phyloP scores from a whole-genome alignment of 1,139 yeast species.

The Pichia sp. region DNA sequence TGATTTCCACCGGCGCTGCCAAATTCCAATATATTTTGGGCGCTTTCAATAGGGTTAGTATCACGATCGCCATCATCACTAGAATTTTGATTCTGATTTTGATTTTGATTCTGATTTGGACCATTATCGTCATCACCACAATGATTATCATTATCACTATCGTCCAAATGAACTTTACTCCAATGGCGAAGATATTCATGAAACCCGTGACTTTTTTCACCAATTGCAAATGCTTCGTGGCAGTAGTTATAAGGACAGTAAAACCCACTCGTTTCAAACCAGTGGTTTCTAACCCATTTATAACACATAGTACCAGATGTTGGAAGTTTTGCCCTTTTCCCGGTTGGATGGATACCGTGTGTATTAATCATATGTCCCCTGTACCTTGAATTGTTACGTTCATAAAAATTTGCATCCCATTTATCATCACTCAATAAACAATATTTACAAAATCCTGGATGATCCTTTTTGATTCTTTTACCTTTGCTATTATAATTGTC shows the following conservation, averaged over 20 bases:
- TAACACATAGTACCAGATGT: conserved; percentile 6
- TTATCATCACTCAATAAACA: conserved; percentile 5
- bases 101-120: no score
- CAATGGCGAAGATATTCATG: conserved; percentile 14
- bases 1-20: no score
- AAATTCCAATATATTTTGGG: no score
- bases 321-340: conserved; percentile 6
- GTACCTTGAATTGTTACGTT: conserved; percentile 14
- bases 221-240: conserved; percentile 6
- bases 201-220: conserved; percentile 13
- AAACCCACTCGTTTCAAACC: conserved; percentile 13
- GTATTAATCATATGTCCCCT: conserved; percentile 16
- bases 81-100: not conserved
- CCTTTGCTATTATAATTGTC: conserved; percentile 6
- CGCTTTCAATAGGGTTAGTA: no score
- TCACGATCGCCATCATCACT: no score
- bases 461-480: conserved; percentile 12
- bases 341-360: conserved; percentile 14
- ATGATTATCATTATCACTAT: not conserved
- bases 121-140: not conserved
- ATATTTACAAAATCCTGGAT: conserved; percentile 14
- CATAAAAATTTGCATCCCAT: conserved; percentile 12
- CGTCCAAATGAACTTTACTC: conserved; percentile 6
- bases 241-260: conserved; percentile 9
- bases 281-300: conserved; percentile 12